Evolutionary conservation across 768 basidiomycete species (phyloP), one percentile per base, ranked within the genome.

Genomic region (Chiua virens): DNA sequence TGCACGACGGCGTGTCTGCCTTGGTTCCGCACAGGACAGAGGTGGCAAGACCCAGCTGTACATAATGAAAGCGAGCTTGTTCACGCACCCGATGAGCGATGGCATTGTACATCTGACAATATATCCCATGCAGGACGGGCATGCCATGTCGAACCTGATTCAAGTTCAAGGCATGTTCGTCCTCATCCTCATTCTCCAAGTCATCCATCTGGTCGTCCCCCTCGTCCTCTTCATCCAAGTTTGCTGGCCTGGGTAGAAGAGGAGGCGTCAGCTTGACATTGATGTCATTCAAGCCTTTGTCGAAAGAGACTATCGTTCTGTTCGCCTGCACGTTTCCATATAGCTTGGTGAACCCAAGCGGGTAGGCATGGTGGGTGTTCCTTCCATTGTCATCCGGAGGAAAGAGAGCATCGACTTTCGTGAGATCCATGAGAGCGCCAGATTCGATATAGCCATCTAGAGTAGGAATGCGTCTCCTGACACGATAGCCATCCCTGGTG

Each of bases 11-110:
- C n/a, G n/a, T n/a, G n/a, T n/a, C n/a, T n/a, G n/a, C n/a, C n/a
- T n/a, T 11, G 0, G 42, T 48, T 5, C 56, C 50, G 8, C 36
- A n/a, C 0, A 57, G 7, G 11, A 44, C 47, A 4, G 53, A 47
- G 9, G 56, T 57, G 1, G 38, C 42, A 4, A 54, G 17, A 7
- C 52, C 40, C 1, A 56, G 44, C 13, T 56, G 52, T 1, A 56
- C 44, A 1, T 40, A 50, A 8, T 54, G 47, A 5, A 49, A 56
- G 0, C 47, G 18, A 0, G 47, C 43, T 5, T 49, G 34, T 11
- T 56, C 40, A 0, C 32, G 35, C 0, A 54, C 47, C 0, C 44
- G 11, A 8, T 54, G 52, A 1, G 44, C 42, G 3, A 56, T 35
- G 7, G n/a, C 8, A 13, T 56, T 56, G 18, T 56, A 54, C 0